Evolutionary conservation across 2,329 filamentous ascomycete genomes (phyloP).

Genomic region (Colletotrichum endophyticum): DNA sequence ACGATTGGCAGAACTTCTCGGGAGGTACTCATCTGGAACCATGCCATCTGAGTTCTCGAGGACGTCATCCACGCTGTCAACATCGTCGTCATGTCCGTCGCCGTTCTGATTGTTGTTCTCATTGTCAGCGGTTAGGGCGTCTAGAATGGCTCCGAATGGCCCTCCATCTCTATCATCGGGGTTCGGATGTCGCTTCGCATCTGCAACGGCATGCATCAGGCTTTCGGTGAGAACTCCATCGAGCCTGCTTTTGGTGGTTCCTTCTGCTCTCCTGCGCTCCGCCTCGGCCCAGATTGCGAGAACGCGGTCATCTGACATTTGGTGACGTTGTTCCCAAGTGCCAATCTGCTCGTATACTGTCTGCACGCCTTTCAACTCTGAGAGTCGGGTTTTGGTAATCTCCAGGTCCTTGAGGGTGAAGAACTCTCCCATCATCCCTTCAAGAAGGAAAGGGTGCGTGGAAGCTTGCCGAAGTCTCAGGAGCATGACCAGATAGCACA

Average conservation of each 20-base stretch:
- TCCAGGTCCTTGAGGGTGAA: not conserved
- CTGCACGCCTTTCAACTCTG: not conserved
- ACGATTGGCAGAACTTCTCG: no score
- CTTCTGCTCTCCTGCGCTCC: not conserved
- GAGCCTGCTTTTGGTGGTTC: not conserved
- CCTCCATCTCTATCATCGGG: not conserved
- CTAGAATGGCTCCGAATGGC: not conserved
- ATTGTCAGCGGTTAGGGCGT: not conserved
- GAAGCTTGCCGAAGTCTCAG: slow-evolving; percentile 23
- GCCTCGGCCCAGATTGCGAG: not conserved
- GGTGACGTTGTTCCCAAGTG: not conserved
- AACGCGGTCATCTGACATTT: not conserved
- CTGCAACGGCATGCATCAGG: no score
- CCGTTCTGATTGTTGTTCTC: no score
- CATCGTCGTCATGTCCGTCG: not conserved
- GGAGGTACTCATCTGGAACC: not conserved
- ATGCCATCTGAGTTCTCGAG: not conserved
- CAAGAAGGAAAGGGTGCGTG: slow-evolving; percentile 33
- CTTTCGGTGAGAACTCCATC: not conserved
- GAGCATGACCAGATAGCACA: not conserved
- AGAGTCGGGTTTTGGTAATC: not conserved
- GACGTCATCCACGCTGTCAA: not conserved
- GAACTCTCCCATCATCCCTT: slow-evolving; percentile 14
- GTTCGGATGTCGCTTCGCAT: not conserved
- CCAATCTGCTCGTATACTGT: not conserved